A percentile compares a stretch with the other conserved stretches of the same genome.
These are phyloP conservation scores for Termitomyces sp. DNA, from an alignment of 768 basidiomycete species.

Conservation along the genomic window DNA sequence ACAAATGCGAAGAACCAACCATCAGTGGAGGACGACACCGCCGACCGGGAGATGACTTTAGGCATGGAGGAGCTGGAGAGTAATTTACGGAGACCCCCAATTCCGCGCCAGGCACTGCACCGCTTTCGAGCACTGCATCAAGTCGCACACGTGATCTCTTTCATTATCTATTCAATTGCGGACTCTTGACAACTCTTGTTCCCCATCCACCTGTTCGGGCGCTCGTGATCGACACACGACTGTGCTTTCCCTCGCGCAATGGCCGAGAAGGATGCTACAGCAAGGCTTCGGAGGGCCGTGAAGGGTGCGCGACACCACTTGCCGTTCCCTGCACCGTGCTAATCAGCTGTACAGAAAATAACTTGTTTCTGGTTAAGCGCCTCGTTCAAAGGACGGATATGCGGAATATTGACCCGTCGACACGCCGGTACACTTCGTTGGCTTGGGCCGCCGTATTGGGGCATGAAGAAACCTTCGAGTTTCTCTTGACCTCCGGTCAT, in stretches of 20 bases:
- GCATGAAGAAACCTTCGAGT: slow-evolving; percentile 91
- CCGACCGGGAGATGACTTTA: slow-evolving; percentile 86
- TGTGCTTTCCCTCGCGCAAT: slow-evolving; percentile 27
- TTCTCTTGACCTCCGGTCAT: slow-evolving; percentile 77
- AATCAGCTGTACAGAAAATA: slow-evolving; percentile 64
- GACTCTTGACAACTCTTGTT: slow-evolving; percentile 4
- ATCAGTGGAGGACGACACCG: slow-evolving; percentile 83
- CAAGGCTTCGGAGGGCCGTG: slow-evolving; percentile 71
- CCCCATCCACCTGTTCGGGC: slow-evolving; percentile 7
- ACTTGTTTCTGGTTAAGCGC: slow-evolving; percentile 86
- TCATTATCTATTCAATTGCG: slow-evolving; percentile 14
- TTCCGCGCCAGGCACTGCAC: slow-evolving; percentile 14
- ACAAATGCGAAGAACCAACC: slow-evolving; percentile 35
- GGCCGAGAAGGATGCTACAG: slow-evolving; percentile 80
- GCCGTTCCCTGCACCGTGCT: slow-evolving; percentile 3
- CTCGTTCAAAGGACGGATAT: slow-evolving; percentile 83
- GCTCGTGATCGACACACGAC: background rate
- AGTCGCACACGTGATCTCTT: slow-evolving; percentile 13
- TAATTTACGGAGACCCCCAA: slow-evolving; percentile 4
- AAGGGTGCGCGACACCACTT: slow-evolving; percentile 43
- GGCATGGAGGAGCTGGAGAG: slow-evolving; percentile 50
- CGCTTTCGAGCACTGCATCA: slow-evolving; percentile 14
- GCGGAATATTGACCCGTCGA: slow-evolving; percentile 80
- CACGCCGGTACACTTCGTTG: slow-evolving; percentile 76
- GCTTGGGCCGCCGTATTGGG: slow-evolving; percentile 90